Percentiles rank a stretch among this genome's conserved stretches.
Evolutionary conservation across 345 rosid species (phyloP).

Genomic region (Pistacia atlantica): DNA sequence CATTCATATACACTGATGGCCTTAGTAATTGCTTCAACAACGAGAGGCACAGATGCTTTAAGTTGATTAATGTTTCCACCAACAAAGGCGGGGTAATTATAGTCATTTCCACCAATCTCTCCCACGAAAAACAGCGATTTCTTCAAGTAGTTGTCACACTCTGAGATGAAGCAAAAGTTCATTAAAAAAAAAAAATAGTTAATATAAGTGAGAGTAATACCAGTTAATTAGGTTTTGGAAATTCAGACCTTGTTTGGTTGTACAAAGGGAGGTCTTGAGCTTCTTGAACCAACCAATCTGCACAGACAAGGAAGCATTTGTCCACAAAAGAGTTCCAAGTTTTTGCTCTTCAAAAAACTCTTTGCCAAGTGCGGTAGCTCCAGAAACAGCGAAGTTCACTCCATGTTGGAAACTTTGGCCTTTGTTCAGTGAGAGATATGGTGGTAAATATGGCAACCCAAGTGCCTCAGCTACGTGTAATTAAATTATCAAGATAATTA

Average conservation of each 20-base stretch:
- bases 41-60: constrained; percentile 44
- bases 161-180: constrained; percentile 22
- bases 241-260: constrained; percentile 40
- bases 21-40: constrained; percentile 45
- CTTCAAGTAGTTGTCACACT: constrained; percentile 48
- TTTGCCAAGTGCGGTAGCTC: constrained; percentile 64
- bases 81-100: constrained; percentile 47
- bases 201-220: neutral
- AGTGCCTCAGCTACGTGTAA: constrained; percentile 61
- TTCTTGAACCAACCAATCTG: constrained; percentile 73
- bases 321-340: constrained; percentile 39
- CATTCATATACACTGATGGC: constrained; percentile 38
- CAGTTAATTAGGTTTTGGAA: neutral
- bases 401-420: constrained; percentile 28
- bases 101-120: constrained; percentile 82
- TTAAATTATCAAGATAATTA: neutral
- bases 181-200: neutral
- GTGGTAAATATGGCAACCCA: constrained; percentile 49
- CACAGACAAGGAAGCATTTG: constrained; percentile 46
- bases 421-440: constrained; percentile 43
- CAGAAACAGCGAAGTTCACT: constrained; percentile 71
- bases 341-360: constrained; percentile 35
- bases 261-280: constrained; percentile 54
- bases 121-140: constrained; percentile 69
- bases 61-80: constrained; percentile 44